phyloP scores from a whole-genome alignment of 257 asterid species.

The Ocimum tenuiflorum region DNA sequence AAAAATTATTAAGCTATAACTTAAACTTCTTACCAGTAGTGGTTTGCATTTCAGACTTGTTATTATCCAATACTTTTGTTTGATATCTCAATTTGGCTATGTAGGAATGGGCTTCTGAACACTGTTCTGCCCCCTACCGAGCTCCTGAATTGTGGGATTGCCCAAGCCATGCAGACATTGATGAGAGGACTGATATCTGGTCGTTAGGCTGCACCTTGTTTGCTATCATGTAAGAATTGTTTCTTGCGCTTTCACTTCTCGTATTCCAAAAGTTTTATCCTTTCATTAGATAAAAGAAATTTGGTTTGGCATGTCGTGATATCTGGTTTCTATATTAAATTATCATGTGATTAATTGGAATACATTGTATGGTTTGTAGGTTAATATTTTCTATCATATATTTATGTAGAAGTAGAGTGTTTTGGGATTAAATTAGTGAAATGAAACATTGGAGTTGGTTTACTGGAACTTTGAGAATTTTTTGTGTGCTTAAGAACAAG shows the following conservation, averaged over 20 bases:
- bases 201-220: slow-evolving; percentile 92
- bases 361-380: background rate
- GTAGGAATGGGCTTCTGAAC: slow-evolving; percentile 99
- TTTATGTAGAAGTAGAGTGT: too few relatives aligned
- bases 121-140: slow-evolving; percentile 88
- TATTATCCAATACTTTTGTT: slow-evolving; percentile 14
- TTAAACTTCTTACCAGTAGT: background rate
- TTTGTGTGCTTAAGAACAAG: too few relatives aligned
- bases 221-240: slow-evolving; percentile 81
- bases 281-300: background rate
- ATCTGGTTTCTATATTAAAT: background rate
- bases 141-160: slow-evolving; percentile 99
- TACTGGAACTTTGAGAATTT: too few relatives aligned
- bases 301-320: background rate
- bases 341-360: background rate
- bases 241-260: too few relatives aligned
- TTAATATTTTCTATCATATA: too few relatives aligned
- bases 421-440: too few relatives aligned
- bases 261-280: too few relatives aligned
- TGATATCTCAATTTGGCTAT: slow-evolving; percentile 25
- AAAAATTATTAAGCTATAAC: background rate
- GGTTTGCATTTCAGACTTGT: slow-evolving; percentile 11
- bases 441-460: too few relatives aligned
- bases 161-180: slow-evolving; percentile 86
- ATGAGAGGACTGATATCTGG: slow-evolving; percentile 98